Conservation (phyloP, 768 basidiomycete species). For the Podaxis rugospora region DNA sequence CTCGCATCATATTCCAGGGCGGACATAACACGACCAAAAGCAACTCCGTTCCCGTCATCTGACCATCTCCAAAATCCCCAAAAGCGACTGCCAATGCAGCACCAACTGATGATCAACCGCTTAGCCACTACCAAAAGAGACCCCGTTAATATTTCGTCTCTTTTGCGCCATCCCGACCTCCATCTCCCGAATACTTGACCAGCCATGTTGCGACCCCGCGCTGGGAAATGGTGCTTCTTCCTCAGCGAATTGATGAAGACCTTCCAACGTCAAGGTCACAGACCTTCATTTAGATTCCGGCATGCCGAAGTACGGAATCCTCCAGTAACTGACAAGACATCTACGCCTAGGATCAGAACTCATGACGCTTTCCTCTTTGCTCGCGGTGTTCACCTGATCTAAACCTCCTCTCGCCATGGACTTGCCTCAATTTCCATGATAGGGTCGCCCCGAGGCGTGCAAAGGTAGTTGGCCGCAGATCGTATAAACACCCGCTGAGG, state of each 20-base stretch:
- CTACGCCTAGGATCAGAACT: not conserved
- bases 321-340: not conserved
- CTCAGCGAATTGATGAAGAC: conserved; percentile 1
- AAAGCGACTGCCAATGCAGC: not conserved
- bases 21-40: not conserved
- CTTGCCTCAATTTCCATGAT: not conserved
- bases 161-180: not conserved
- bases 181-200: not conserved
- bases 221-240: not conserved
- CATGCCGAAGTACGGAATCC: not conserved
- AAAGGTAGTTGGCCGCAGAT: not conserved
- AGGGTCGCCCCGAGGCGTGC: not conserved
- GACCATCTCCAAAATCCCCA: not conserved
- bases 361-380: not conserved
- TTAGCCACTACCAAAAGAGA: not conserved
- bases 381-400: not conserved
- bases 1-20: not conserved
- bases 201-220: not conserved
- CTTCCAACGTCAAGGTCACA: not conserved
- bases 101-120: not conserved
- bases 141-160: not conserved
- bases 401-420: not conserved
- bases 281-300: not conserved
- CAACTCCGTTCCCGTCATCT: not conserved
- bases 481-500: not conserved